These are phyloP conservation scores for Elsinoe necatrix DNA, from an alignment of 2,329 filamentous ascomycete species.

Conservation along the genomic window DNA sequence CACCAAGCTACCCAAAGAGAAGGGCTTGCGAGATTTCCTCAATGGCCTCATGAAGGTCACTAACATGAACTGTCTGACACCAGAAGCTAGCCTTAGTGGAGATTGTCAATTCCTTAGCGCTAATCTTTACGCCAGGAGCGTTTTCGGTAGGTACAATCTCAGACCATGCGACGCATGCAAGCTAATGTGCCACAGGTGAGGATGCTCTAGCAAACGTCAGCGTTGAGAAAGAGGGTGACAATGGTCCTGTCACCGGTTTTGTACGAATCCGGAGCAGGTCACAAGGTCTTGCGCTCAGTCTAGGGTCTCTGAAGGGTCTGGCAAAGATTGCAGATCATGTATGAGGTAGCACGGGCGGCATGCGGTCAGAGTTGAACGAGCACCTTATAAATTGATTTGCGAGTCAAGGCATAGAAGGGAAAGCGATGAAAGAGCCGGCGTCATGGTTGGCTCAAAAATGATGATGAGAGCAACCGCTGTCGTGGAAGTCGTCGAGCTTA, in stretches of 20 bases:
- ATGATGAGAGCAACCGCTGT: not conserved
- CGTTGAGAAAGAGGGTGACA: constrained; percentile 93
- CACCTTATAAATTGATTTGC: not conserved
- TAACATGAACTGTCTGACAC: constrained; percentile 97
- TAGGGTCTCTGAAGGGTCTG: constrained; percentile 88
- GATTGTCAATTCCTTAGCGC: constrained; percentile 97
- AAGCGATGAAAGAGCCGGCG: constrained; percentile 2
- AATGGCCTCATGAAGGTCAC: constrained; percentile 93
- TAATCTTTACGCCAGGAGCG: constrained; percentile 90
- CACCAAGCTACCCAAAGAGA: constrained; percentile 66
- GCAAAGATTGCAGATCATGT: constrained; percentile 53
- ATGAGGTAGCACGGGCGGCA: constrained; percentile 14
- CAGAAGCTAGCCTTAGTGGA: constrained; percentile 90
- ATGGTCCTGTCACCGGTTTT: constrained; percentile 92
- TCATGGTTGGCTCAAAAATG: not conserved
- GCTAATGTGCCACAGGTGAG: constrained; percentile 58
- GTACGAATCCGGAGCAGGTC: constrained; percentile 96
- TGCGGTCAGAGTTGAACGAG: not conserved
- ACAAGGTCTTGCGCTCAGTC: constrained; percentile 84
- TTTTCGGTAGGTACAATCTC: constrained; percentile 73
- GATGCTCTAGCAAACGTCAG: constrained; percentile 95
- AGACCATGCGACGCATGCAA: not conserved
- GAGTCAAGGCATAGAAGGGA: constrained; percentile 7
- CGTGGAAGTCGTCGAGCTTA: not conserved
- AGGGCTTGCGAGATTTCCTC: constrained; percentile 82